phyloP scores from a whole-genome alignment of 2,329 filamentous ascomycete genomes.

The Alternaria infectoria region DNA sequence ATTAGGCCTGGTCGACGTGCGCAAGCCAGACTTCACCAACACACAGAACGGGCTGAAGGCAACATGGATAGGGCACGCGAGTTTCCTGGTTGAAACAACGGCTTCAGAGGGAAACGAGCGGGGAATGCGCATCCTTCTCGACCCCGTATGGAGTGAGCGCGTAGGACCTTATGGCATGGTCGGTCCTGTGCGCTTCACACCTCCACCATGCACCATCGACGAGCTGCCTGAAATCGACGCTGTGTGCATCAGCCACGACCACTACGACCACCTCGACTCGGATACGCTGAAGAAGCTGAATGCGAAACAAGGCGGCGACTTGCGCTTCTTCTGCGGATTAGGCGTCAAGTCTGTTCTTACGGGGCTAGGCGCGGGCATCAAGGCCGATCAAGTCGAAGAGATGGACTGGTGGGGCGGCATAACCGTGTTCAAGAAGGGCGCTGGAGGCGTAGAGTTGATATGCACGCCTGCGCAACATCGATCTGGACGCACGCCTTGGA shows the following conservation, averaged over 20 bases:
- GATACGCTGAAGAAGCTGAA: conserved; percentile 53
- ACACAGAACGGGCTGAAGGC: conserved; percentile 46
- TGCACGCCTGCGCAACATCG: conserved; percentile 58
- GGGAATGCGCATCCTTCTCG: conserved; percentile 57
- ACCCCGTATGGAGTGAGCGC: conserved; percentile 60
- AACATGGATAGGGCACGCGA: conserved; percentile 61
- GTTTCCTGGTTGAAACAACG: conserved; percentile 56
- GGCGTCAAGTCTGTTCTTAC: conserved; percentile 48
- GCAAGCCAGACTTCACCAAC: conserved; percentile 50
- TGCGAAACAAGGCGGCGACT: conserved; percentile 40
- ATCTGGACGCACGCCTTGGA: conserved; percentile 51
- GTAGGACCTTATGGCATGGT: conserved; percentile 55
- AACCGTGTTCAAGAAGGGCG: conserved; percentile 38
- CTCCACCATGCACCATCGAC: conserved; percentile 56
- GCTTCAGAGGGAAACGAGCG: conserved; percentile 34
- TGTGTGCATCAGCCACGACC: conserved; percentile 62
- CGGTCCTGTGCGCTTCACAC: conserved; percentile 61
- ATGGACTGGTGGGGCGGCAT: conserved; percentile 60
- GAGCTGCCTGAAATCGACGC: conserved; percentile 60
- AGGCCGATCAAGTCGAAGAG: conserved; percentile 51
- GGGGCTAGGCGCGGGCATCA: conserved; percentile 48
- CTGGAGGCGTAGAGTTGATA: conserved; percentile 51
- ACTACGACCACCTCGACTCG: conserved; percentile 63
- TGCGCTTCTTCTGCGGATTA: conserved; percentile 54
- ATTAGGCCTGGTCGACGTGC: conserved; percentile 51